Conservation (phyloP, 2,329 filamentous ascomycete genomes). For the Fusarium humuli region DNA sequence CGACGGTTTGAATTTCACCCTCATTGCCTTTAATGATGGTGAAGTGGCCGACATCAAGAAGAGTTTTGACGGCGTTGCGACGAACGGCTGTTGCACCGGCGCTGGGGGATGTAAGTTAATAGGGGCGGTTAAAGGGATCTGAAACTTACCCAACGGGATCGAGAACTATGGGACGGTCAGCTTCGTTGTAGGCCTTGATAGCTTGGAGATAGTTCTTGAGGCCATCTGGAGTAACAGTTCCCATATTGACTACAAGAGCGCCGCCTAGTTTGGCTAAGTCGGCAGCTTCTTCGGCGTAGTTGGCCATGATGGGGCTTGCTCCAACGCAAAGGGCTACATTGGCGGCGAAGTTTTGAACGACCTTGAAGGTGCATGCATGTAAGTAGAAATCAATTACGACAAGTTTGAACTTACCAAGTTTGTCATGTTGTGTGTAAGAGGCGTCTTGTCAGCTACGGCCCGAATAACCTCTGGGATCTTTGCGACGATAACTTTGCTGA, state of each 20-base stretch:
- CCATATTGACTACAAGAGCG: slow-evolving; percentile 93
- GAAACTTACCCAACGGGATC: slow-evolving; percentile 82
- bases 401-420: slow-evolving; percentile 71
- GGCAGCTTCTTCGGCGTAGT: slow-evolving; percentile 81
- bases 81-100: slow-evolving; percentile 84
- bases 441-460: slow-evolving; percentile 71
- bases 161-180: slow-evolving; percentile 80
- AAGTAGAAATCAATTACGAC: not conserved
- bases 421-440: slow-evolving; percentile 96
- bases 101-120: slow-evolving; percentile 48
- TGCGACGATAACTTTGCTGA: slow-evolving; percentile 61
- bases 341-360: slow-evolving; percentile 94
- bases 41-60: slow-evolving; percentile 81
- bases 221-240: slow-evolving; percentile 83
- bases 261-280: slow-evolving; percentile 84
- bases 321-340: slow-evolving; percentile 89
- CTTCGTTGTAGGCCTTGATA: slow-evolving; percentile 82
- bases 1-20: slow-evolving; percentile 82
- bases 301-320: slow-evolving; percentile 94
- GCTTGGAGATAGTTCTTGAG: slow-evolving; percentile 79
- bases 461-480: slow-evolving; percentile 63
- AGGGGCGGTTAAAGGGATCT: not conserved
- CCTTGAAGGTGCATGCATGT: slow-evolving; percentile 45
- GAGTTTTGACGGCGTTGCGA: slow-evolving; percentile 74
- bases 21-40: slow-evolving; percentile 95